Evolutionary conservation across 176 grass and related monocot genomes (phyloP).

Genomic region (Neostapfia colusana): DNA sequence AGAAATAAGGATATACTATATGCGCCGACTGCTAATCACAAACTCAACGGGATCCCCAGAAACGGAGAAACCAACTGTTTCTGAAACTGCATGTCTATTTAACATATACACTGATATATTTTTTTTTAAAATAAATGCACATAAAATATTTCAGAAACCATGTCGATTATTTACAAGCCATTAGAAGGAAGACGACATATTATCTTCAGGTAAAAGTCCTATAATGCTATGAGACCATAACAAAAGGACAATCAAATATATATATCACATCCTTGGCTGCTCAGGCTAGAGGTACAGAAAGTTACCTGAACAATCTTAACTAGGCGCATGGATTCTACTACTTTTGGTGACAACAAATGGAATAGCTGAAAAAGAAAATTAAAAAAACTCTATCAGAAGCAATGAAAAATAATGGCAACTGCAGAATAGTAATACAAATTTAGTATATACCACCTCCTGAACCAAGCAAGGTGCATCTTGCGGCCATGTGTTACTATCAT

Average conservation of each 20-base stretch:
- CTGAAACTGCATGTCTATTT: background rate
- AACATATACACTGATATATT: background rate
- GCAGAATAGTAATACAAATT: slow-evolving; percentile 27
- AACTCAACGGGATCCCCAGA: background rate
- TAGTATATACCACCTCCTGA: slow-evolving; percentile 73
- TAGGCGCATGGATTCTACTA: slow-evolving; percentile 65
- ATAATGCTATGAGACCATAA: background rate
- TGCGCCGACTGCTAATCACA: background rate
- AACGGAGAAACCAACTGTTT: background rate
- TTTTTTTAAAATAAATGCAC: background rate
- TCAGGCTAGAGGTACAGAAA: slow-evolving; percentile 9
- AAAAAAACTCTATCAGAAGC: slow-evolving; percentile 38
- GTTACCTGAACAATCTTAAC: slow-evolving; percentile 92
- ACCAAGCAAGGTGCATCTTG: slow-evolving; percentile 54
- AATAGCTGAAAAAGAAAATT: slow-evolving; percentile 57
- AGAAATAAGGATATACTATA: slow-evolving; percentile 19
- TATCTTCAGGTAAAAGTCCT: background rate
- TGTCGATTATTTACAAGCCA: slow-evolving; percentile 22
- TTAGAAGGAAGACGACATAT: slow-evolving; percentile 5
- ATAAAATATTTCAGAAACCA: background rate
- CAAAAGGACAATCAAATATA: slow-evolving; percentile 26
- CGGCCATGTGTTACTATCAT: slow-evolving; percentile 41
- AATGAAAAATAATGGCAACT: slow-evolving; percentile 34
- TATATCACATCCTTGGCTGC: slow-evolving; percentile 5
- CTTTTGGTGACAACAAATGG: slow-evolving; percentile 60